These are phyloP conservation scores for Orobanche coerulescens DNA, from an alignment of 257 asterid species.

Conservation along the genomic window DNA sequence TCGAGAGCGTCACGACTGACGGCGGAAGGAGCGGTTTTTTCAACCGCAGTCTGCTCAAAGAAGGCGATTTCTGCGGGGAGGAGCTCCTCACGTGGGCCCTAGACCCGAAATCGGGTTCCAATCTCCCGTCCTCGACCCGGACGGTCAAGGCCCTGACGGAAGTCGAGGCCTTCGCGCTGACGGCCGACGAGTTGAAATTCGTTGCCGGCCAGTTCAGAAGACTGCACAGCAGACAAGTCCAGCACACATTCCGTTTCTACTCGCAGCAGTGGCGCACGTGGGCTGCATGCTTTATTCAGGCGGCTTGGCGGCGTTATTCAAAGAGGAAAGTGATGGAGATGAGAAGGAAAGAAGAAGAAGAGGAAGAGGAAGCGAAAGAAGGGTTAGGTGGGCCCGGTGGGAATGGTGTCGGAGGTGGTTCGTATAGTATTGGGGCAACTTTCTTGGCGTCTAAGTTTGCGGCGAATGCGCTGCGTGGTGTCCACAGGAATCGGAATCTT, in stretches of 20 bases:
- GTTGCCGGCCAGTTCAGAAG: slow-evolving; percentile 94
- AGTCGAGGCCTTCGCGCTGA: slow-evolving; percentile 85
- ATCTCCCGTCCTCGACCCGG: slow-evolving; percentile 89
- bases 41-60: slow-evolving; percentile 78
- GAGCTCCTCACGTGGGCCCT: slow-evolving; percentile 98
- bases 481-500: slow-evolving; percentile 84
- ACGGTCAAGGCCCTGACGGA: slow-evolving; percentile 79
- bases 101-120: slow-evolving; percentile 82
- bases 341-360: slow-evolving; percentile 75
- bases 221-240: slow-evolving; percentile 96
- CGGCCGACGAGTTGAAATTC: slow-evolving; percentile 84
- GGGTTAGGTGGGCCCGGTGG: slow-evolving; percentile 33
- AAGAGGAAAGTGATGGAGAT: slow-evolving; percentile 69
- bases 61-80: slow-evolving; percentile 94
- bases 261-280: slow-evolving; percentile 98
- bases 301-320: slow-evolving; percentile 90
- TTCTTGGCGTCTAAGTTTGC: slow-evolving; percentile 77
- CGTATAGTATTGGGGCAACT: slow-evolving; percentile 80
- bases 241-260: slow-evolving; percentile 96
- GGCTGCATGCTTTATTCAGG: slow-evolving; percentile 96
- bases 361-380: slow-evolving; percentile 65
- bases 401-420: slow-evolving; percentile 42
- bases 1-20: slow-evolving; percentile 95
- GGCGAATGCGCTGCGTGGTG: slow-evolving; percentile 79
- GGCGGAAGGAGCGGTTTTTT: slow-evolving; percentile 98